Evolutionary conservation across 2,329 filamentous ascomycete species (phyloP).

Genomic region (Diaporthe australafricana): DNA sequence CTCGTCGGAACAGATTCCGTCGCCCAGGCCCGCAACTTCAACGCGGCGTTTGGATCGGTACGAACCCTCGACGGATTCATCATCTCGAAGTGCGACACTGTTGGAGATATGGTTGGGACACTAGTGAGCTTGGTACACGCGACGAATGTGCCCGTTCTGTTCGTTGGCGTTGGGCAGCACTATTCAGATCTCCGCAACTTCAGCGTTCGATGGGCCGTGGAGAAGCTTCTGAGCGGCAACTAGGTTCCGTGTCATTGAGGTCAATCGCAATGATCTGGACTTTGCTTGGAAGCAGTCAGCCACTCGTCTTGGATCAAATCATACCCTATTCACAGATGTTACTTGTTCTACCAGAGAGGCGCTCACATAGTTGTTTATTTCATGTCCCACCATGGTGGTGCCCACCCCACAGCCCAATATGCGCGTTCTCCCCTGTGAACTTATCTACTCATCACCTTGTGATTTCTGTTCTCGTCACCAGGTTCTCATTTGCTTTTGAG

Average conservation of each 20-base stretch:
- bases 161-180: slow-evolving; percentile 81
- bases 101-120: slow-evolving; percentile 98
- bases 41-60: slow-evolving; percentile 85
- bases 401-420: background rate
- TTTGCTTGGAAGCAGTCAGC: background rate
- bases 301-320: background rate
- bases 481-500: too few species aligned
- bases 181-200: slow-evolving; percentile 77
- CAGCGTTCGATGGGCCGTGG: slow-evolving; percentile 77
- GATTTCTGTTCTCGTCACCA: background rate
- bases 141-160: slow-evolving; percentile 94
- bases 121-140: slow-evolving; percentile 97
- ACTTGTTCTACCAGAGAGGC: background rate
- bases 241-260: too few species aligned
- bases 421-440: background rate
- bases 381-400: background rate
- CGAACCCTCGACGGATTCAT: slow-evolving; percentile 94
- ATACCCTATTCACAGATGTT: background rate
- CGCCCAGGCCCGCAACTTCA: slow-evolving; percentile 96
- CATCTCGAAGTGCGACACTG: slow-evolving; percentile 98
- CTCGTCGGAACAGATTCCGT: slow-evolving; percentile 96
- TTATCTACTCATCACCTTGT: background rate
- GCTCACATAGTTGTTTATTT: background rate
- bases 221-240: slow-evolving; percentile 69
- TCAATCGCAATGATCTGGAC: background rate